Base-by-base conservation (phyloP, 2,329 filamentous ascomycete species). In the Calcarisporium arbuscula region DNA sequence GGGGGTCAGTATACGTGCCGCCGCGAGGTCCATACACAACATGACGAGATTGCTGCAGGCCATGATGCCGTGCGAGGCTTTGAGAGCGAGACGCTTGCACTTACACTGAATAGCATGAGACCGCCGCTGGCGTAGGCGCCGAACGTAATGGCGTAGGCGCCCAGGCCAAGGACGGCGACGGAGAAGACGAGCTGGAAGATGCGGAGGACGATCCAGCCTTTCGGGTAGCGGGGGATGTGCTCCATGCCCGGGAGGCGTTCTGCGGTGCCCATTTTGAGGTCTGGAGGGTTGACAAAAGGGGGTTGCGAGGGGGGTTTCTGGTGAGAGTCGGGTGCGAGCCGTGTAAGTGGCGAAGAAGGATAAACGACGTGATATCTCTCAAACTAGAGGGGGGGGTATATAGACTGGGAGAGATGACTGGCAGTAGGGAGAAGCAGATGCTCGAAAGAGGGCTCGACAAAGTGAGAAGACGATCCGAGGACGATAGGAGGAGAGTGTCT, bases 161-260 rank as follows among this genome's bases (percentile, higher is more conserved):
- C 54, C 22, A 77, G 55, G 11, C 62, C 70, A 3, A 76, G 51
- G 19, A 67, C 53, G 22, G 67, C 40, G 23, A 76, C 34, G 14
- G 59, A 58, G 11, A 75, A 41, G 12, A 70, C 42, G 14, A 72
- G 54, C 49, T 72, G 67, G 35, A 65, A 44, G 21, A 68, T 61
- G 20, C 68, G 62, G 6, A 70, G 37, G 27, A 54, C 55, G 21
- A 66, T 58, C 49, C 68, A 68, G 15, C 58, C 58, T 25, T 46
- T 53, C 12, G 69, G 66, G 25, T 66, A 69, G 19, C 57, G 35
- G n/a, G 65, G 66, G 17, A 70, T 54, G 40, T 70, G 67, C 44
- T 70, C 65, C 39, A 50, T 55, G 22, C 66, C 65, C n/a, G 51
- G 40, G 7, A 26, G 26, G 3, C 39, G 36, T 19, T 42, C 20